Evolutionary conservation across 768 basidiomycete genomes (phyloP).

Genomic region (Lentinus brumalis): DNA sequence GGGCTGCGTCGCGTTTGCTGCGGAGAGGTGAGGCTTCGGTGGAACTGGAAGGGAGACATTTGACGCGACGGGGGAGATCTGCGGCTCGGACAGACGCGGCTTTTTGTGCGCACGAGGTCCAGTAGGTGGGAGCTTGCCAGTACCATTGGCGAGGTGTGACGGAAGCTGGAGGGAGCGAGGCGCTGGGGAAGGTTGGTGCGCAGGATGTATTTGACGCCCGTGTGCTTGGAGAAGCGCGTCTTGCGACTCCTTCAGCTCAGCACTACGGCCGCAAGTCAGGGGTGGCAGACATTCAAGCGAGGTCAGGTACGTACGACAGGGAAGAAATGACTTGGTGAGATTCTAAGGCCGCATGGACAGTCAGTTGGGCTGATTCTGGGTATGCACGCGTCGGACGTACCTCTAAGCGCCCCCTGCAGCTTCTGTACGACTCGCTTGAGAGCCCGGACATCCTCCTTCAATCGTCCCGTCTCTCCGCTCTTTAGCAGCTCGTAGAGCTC

Average conservation of each 20-base stretch:
- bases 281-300: slow-evolving; percentile 8
- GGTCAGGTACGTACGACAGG: slow-evolving; percentile 60
- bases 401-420: slow-evolving; percentile 76
- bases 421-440: slow-evolving; percentile 67
- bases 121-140: slow-evolving; percentile 64
- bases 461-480: slow-evolving; percentile 71
- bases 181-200: slow-evolving; percentile 32
- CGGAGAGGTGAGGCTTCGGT: slow-evolving; percentile 20
- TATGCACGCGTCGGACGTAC: slow-evolving; percentile 40
- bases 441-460: slow-evolving; percentile 80
- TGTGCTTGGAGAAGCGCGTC: slow-evolving; percentile 52
- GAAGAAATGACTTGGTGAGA: slow-evolving; percentile 72
- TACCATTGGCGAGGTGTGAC: slow-evolving; percentile 26
- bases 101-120: slow-evolving; percentile 83
- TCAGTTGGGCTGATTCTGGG: slow-evolving; percentile 5
- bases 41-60: slow-evolving; percentile 3
- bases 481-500: slow-evolving; percentile 79
- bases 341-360: slow-evolving; percentile 44
- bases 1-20: slow-evolving; percentile 17
- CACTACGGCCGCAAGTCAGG: slow-evolving; percentile 41
- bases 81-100: slow-evolving; percentile 65
- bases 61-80: slow-evolving; percentile 17
- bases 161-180: slow-evolving; percentile 49
- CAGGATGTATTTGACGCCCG: slow-evolving; percentile 39
- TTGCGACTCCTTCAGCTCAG: slow-evolving; percentile 78